phyloP scores from a whole-genome alignment of 208 protist genomes.

The Wallacemonas sp. region DNA sequence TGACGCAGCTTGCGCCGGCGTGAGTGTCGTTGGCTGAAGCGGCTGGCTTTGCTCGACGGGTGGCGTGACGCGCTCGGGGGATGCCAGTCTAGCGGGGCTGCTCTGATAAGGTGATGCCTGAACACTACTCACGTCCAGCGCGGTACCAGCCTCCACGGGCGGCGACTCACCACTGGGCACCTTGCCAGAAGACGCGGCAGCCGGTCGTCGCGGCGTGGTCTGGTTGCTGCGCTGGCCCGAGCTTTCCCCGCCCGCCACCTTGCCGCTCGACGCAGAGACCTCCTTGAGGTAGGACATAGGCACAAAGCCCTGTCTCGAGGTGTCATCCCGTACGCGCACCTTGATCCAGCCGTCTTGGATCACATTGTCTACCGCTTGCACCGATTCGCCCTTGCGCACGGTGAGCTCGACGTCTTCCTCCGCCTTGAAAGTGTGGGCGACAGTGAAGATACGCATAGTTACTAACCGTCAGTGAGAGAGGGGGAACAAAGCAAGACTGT shows the following conservation, averaged over 20 bases:
- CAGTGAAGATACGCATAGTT: constrained; percentile 46
- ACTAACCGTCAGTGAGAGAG: neutral
- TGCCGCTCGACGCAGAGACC: constrained; percentile 12
- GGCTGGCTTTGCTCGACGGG: neutral
- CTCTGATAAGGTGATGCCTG: neutral
- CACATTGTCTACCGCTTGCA: constrained; percentile 38
- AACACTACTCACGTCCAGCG: neutral
- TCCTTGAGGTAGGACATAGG: constrained; percentile 73
- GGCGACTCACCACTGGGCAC: neutral
- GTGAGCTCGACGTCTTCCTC: constrained; percentile 77
- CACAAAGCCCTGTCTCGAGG: constrained; percentile 65
- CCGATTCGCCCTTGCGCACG: constrained; percentile 61
- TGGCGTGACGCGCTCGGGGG: neutral
- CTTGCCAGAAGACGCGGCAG: neutral
- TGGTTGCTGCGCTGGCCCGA: neutral
- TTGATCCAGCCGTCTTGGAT: constrained; percentile 83
- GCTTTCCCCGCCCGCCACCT: too few species aligned
- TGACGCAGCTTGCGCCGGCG: constrained; percentile 18
- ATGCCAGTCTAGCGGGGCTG: neutral
- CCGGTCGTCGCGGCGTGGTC: neutral
- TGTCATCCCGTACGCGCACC: constrained; percentile 41
- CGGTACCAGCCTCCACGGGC: neutral
- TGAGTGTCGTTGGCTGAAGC: neutral
- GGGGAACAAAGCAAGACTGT: constrained; percentile 9
- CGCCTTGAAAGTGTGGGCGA: constrained; percentile 66